phyloP scores from a whole-genome alignment of 345 rosid species.

The Citrus glauca region DNA sequence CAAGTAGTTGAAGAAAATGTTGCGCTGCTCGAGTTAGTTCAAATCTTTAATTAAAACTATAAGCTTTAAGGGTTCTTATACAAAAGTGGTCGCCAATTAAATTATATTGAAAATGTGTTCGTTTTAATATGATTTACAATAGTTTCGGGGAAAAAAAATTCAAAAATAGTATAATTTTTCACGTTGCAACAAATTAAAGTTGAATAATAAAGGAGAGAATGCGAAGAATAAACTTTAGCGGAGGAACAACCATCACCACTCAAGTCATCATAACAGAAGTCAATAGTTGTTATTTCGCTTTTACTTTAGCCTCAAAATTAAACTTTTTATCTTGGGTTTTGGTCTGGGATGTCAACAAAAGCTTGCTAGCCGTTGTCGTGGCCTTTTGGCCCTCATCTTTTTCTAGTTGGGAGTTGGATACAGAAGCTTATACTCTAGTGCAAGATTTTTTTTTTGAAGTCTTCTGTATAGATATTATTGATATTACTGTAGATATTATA shows the following conservation, averaged over 20 bases:
- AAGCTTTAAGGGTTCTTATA: background rate
- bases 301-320: too few species aligned
- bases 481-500: fast-evolving
- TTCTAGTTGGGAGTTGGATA: background rate
- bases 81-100: background rate
- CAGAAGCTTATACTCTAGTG: background rate
- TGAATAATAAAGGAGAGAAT: slow-evolving; percentile 10
- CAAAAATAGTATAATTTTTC: background rate
- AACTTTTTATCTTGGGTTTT: background rate
- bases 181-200: background rate
- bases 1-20: background rate
- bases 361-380: slow-evolving; percentile 10
- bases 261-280: background rate
- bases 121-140: too few species aligned
- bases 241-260: background rate
- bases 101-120: too few species aligned
- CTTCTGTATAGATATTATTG: fast-evolving
- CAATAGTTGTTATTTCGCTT: background rate
- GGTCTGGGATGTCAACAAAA: background rate
- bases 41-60: background rate
- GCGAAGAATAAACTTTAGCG: background rate
- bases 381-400: background rate
- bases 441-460: too few species aligned
- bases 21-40: background rate
- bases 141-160: too few species aligned